phyloP scores from a whole-genome alignment of 1,139 yeast genomes.

The Scheffersomyces quercinus region DNA sequence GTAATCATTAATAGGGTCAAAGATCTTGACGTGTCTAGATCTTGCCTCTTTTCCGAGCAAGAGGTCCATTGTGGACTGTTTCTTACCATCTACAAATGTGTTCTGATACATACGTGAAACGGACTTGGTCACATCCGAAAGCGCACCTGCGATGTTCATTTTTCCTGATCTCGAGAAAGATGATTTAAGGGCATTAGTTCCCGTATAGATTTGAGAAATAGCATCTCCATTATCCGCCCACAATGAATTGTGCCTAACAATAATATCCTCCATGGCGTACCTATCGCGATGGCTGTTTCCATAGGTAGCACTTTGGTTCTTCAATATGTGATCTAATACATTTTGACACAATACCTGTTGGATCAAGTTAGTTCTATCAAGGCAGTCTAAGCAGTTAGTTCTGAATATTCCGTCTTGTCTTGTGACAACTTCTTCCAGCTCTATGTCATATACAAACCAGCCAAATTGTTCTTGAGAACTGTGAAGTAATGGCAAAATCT shows the following conservation, averaged over 20 bases:
- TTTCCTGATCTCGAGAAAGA: slow-evolving; percentile 93
- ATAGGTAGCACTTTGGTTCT: slow-evolving; percentile 36
- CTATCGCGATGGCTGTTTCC: slow-evolving; percentile 23
- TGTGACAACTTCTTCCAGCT: slow-evolving; percentile 40
- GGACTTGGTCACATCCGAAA: slow-evolving; percentile 94
- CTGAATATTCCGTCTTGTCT: slow-evolving; percentile 90
- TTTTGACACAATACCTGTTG: slow-evolving; percentile 74
- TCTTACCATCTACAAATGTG: slow-evolving; percentile 88
- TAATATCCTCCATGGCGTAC: slow-evolving; percentile 44
- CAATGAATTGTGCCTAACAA: slow-evolving; percentile 68
- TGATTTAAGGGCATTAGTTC: slow-evolving; percentile 93
- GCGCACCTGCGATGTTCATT: slow-evolving; percentile 94
- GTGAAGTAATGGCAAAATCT: slow-evolving; percentile 62
- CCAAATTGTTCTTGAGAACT: slow-evolving; percentile 77
- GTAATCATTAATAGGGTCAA: slow-evolving; percentile 85
- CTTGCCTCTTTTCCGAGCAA: slow-evolving; percentile 76
- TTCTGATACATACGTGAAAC: slow-evolving; percentile 94
- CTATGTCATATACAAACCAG: slow-evolving; percentile 59
- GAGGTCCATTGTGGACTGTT: slow-evolving; percentile 84
- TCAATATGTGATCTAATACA: slow-evolving; percentile 66
- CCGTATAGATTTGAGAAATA: slow-evolving; percentile 93
- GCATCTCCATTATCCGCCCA: slow-evolving; percentile 99
- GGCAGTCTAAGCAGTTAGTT: slow-evolving; percentile 91
- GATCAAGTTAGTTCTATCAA: slow-evolving; percentile 89
- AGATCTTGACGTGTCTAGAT: slow-evolving; percentile 69